Conservation (phyloP, 2,329 filamentous ascomycete genomes). For the Cercospora sojina region DNA sequence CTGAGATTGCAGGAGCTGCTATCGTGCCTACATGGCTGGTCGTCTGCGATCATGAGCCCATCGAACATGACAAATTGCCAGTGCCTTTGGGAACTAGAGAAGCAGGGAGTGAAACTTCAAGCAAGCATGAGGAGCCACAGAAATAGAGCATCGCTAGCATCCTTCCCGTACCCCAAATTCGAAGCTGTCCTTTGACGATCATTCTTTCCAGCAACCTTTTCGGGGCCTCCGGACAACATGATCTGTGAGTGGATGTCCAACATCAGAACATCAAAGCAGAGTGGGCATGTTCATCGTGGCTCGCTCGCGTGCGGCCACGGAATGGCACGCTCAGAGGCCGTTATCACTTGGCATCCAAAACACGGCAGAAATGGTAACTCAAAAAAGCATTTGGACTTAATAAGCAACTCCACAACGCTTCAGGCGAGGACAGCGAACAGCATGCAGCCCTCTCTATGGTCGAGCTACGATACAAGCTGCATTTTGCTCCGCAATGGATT, state of each 20-base stretch:
- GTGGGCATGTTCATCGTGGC: background rate
- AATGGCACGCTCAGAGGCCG: background rate
- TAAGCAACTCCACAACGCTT: background rate
- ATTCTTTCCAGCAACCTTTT: background rate
- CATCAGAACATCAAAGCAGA: background rate
- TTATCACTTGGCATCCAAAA: constrained; percentile 10
- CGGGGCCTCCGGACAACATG: background rate
- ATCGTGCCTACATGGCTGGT: constrained; percentile 38
- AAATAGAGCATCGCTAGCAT: background rate
- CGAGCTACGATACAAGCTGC: constrained; percentile 5
- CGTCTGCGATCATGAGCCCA: constrained; percentile 35
- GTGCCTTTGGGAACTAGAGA: background rate
- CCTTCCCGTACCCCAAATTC: background rate
- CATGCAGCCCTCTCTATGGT: background rate
- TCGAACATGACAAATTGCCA: constrained; percentile 18
- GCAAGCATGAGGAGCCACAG: background rate
- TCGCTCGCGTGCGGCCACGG: background rate
- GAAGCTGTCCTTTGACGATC: background rate
- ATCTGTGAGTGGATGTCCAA: background rate
- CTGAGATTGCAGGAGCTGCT: constrained; percentile 24
- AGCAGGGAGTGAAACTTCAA: background rate
- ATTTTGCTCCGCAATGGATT: background rate
- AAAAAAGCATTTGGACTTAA: background rate
- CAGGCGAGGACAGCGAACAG: background rate
- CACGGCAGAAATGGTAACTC: background rate